phyloP scores from a whole-genome alignment of 1,139 yeast genomes.

The Pichia sp. region DNA sequence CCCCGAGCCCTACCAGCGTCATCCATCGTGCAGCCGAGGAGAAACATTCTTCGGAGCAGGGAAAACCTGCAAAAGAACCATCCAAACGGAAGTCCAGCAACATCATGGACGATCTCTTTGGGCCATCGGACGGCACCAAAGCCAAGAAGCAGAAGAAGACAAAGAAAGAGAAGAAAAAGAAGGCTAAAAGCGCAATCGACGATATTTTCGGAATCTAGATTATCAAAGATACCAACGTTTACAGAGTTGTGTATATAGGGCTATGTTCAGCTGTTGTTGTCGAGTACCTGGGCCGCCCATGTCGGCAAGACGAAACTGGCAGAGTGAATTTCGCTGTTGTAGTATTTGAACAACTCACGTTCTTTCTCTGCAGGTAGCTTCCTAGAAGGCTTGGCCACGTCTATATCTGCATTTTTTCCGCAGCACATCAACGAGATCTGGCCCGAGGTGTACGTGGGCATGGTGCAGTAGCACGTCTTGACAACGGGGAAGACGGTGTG shows the following conservation, averaged over 20 bases:
- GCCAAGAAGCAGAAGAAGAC: constrained; percentile 43
- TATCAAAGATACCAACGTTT: not conserved
- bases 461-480: constrained; percentile 79
- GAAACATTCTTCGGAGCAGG: not conserved
- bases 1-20: not conserved
- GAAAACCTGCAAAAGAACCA: not conserved
- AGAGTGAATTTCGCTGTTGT: constrained; percentile 65
- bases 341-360: constrained; percentile 57
- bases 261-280: not conserved
- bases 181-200: constrained; percentile 50
- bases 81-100: not conserved
- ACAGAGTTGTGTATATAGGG: not conserved
- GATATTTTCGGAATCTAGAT: constrained; percentile 46
- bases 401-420: constrained; percentile 50
- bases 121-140: constrained; percentile 22
- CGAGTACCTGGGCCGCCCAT: constrained; percentile 54
- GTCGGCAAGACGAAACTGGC: constrained; percentile 84
- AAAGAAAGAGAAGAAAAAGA: constrained; percentile 42
- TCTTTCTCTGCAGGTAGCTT: constrained; percentile 46
- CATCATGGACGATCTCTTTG: constrained; percentile 9
- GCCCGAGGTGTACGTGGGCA: constrained; percentile 96
- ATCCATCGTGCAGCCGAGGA: not conserved
- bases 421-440: constrained; percentile 88
- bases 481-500: constrained; percentile 70
- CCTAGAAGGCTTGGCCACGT: constrained; percentile 55